Evolutionary conservation across 1,284 basidiomycete species (phyloP).

Genomic region (Thelephora terrestris): DNA sequence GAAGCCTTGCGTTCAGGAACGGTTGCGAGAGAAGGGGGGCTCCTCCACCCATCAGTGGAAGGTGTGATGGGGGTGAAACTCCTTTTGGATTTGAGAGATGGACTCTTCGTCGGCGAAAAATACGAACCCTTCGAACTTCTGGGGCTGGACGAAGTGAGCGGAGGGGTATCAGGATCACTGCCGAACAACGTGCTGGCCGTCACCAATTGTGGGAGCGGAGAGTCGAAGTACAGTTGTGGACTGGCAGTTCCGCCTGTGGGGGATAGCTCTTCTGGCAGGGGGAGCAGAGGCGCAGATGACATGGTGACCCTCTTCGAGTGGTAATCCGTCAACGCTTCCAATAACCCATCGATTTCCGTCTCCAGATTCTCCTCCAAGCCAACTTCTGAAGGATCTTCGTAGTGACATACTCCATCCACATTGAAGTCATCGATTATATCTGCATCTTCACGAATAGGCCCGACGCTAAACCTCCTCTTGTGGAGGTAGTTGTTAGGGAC

Average conservation of each 20-base stretch:
- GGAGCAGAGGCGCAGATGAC: conserved; percentile 1
- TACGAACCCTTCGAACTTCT: no score
- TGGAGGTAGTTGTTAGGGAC: neutral
- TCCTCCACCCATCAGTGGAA: no score
- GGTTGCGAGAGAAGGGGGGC: no score
- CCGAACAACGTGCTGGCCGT: neutral
- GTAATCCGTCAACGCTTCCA: conserved; percentile 1
- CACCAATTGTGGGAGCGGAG: neutral
- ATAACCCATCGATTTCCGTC: neutral
- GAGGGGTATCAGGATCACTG: neutral
- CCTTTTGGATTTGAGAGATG: no score
- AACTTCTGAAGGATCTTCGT: conserved; percentile 1
- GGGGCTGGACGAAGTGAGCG: neutral
- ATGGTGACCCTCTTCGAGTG: conserved; percentile 7
- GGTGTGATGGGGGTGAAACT: no score
- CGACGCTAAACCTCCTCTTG: conserved; percentile 12
- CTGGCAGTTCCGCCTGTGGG: no score
- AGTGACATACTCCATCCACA: neutral
- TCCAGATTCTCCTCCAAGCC: neutral
- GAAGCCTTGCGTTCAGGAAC: no score
- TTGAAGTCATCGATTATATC: conserved; percentile 15
- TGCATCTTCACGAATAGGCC: conserved; percentile 23
- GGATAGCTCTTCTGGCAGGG: conserved; percentile 8
- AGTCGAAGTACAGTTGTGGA: no score
- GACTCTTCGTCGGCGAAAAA: no score